Percentiles rank a stretch among this genome's conserved stretches.
phyloP scores from a whole-genome alignment of 1,284 basidiomycete genomes.

The Apiotrichum akiyoshidainum region DNA sequence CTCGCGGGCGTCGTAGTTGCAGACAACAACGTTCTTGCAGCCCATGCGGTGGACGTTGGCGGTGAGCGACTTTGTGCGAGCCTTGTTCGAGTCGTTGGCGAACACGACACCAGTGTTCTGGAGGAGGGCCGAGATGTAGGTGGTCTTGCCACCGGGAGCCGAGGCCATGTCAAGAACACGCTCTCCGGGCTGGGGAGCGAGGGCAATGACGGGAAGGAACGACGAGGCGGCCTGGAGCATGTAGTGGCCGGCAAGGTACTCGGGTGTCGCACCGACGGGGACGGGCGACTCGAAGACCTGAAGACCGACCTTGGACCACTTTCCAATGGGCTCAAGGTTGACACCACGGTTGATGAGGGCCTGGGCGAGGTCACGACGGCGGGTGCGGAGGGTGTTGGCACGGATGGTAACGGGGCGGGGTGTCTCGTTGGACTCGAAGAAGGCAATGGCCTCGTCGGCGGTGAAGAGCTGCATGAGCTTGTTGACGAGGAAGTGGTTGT shows the following conservation, averaged over 20 bases:
- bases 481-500: constrained; percentile 91
- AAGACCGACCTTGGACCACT: constrained; percentile 97
- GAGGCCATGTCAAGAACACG: constrained; percentile 98
- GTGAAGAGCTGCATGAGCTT: constrained; percentile 94
- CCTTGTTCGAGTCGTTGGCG: constrained; percentile 95
- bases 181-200: constrained; percentile 88
- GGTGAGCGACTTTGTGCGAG: constrained; percentile 89
- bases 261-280: constrained; percentile 94
- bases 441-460: constrained; percentile 93
- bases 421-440: constrained; percentile 97
- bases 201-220: constrained; percentile 97
- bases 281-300: constrained; percentile 97
- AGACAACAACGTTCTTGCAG: constrained; percentile 97
- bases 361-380: constrained; percentile 91
- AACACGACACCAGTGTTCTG: constrained; percentile 98
- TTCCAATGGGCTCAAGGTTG: constrained; percentile 94
- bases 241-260: constrained; percentile 98
- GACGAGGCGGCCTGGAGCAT: constrained; percentile 99
- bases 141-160: constrained; percentile 96
- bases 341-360: constrained; percentile 93
- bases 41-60: constrained; percentile 96
- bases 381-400: constrained; percentile 91
- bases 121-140: constrained; percentile 91
- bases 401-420: constrained; percentile 96
- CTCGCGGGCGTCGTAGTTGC: constrained; percentile 94